Evolutionary conservation across 805 yeast genomes (phyloP), one percentile per base, ranked within the genome.

Genomic region (Saturnispora dispora): DNA sequence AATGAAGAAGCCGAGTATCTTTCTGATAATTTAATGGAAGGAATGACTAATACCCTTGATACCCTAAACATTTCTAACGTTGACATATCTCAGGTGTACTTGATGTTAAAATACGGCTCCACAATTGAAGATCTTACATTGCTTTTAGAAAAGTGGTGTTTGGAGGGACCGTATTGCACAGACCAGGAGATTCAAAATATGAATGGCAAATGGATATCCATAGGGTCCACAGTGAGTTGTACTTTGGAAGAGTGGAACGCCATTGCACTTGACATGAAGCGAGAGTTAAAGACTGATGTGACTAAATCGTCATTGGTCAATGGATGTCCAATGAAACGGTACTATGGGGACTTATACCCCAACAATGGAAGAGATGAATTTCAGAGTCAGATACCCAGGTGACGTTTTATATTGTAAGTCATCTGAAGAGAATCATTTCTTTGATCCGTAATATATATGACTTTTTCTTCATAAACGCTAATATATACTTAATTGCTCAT

Each of bases 281-380:
- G 22, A 4, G 44, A 43, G 25, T 20, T 48, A 17, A 23, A 35
- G 6, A n/a, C 30, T 18, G 43, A 48, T 20, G 42, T 42, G 9
- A 13, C 17, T 13, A 48, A 35, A 20, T 22, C 25, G 6, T n/a
- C 23, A 10, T 15, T 53, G 43, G 50, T 52, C 2, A 11, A 17
- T n/a, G 41, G 44, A 15, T 54, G 55, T 3, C 57, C 57, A 15
- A 54, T 54, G 57, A 45, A 28, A 17, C 25, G 57, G n/a, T 54
- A 54, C 30, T 54, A 54, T 32, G 57, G 57, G 1, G 55, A 52
- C 33, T 25, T 54, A 13, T 54, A 52, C 23, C 57, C 57, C 7
- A 52, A 49, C 30, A 54, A 54, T 41, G 57, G 57, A 17, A 37
- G 55, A n/a, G 53, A 54, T 35, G 32, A 27, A 18, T n/a, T 8